phyloP scores from a whole-genome alignment of 2,329 filamentous ascomycete species.

The Botrytis deweyae region DNA sequence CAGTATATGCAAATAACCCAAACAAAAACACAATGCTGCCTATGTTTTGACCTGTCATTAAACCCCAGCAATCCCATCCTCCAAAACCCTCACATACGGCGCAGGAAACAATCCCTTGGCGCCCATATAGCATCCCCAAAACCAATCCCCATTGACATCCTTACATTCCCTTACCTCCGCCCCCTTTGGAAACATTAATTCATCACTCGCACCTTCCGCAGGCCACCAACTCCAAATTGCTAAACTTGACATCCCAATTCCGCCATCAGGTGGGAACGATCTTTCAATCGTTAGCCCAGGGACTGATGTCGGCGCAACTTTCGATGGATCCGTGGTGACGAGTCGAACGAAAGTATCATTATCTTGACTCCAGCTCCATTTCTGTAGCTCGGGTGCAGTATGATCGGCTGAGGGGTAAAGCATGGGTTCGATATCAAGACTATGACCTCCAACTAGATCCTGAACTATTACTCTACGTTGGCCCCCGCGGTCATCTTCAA shows the following conservation, averaged over 20 bases:
- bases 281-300: slow-evolving; percentile 30
- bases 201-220: slow-evolving; percentile 59
- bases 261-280: slow-evolving; percentile 72
- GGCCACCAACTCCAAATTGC: slow-evolving; percentile 82
- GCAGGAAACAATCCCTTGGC: slow-evolving; percentile 76
- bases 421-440: slow-evolving; percentile 57
- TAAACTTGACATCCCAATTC: slow-evolving; percentile 60
- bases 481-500: slow-evolving; percentile 65
- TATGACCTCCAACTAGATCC: slow-evolving; percentile 75
- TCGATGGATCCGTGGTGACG: slow-evolving; percentile 52
- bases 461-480: slow-evolving; percentile 66
- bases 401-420: slow-evolving; percentile 29
- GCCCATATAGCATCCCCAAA: slow-evolving; percentile 81
- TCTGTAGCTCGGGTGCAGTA: slow-evolving; percentile 43
- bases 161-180: slow-evolving; percentile 82
- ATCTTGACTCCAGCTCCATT: slow-evolving; percentile 53
- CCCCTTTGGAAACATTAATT: slow-evolving; percentile 78
- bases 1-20: neutral
- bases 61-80: slow-evolving; percentile 13
- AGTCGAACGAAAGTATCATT: slow-evolving; percentile 45
- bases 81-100: slow-evolving; percentile 63
- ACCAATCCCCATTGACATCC: slow-evolving; percentile 91
- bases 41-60: neutral
- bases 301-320: slow-evolving; percentile 39
- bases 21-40: neutral